Percentiles rank a stretch among this genome's conserved stretches.
Evolutionary conservation across 2,329 filamentous ascomycete species (phyloP).

Genomic region (Magnaporthales sp.): DNA sequence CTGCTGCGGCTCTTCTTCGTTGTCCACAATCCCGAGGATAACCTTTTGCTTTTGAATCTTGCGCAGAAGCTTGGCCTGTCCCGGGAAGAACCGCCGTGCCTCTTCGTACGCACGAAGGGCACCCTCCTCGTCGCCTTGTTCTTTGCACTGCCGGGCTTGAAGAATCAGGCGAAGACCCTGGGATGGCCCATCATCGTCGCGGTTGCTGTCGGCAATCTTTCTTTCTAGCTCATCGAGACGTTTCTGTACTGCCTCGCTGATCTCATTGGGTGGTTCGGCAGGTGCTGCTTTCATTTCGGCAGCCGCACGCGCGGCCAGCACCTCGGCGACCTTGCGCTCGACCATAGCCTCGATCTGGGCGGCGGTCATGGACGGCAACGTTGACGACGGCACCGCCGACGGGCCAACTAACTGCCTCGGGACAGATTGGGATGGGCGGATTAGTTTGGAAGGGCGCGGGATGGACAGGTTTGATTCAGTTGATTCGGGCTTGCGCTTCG

Average conservation of each 20-base stretch:
- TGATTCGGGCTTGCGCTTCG: constrained; percentile 31
- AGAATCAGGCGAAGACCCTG: constrained; percentile 79
- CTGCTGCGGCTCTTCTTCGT: constrained; percentile 21
- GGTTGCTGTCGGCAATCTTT: constrained; percentile 62
- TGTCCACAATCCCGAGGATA: constrained; percentile 20
- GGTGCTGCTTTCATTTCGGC: constrained; percentile 19
- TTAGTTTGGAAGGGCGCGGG: constrained; percentile 36
- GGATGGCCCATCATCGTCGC: constrained; percentile 59
- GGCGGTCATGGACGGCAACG: constrained; percentile 47
- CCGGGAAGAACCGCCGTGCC: constrained; percentile 77
- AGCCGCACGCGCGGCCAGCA: constrained; percentile 63
- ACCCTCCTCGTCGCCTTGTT: constrained; percentile 66
- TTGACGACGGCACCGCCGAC: constrained; percentile 5
- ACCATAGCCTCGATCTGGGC: constrained; percentile 85
- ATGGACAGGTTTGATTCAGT: constrained; percentile 12
- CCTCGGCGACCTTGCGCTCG: constrained; percentile 83
- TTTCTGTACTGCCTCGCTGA: constrained; percentile 67
- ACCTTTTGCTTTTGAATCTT: constrained; percentile 53
- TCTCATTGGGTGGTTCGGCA: constrained; percentile 27
- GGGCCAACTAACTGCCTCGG: neutral
- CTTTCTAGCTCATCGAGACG: constrained; percentile 78
- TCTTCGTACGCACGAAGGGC: constrained; percentile 81
- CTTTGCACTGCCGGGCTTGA: constrained; percentile 88
- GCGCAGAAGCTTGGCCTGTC: constrained; percentile 65
- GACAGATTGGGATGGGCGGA: constrained; percentile 18